Evolutionary conservation across 2,329 filamentous ascomycete genomes (phyloP), one percentile per base, ranked within the genome.

Genomic region (Diaporthe longicolla): DNA sequence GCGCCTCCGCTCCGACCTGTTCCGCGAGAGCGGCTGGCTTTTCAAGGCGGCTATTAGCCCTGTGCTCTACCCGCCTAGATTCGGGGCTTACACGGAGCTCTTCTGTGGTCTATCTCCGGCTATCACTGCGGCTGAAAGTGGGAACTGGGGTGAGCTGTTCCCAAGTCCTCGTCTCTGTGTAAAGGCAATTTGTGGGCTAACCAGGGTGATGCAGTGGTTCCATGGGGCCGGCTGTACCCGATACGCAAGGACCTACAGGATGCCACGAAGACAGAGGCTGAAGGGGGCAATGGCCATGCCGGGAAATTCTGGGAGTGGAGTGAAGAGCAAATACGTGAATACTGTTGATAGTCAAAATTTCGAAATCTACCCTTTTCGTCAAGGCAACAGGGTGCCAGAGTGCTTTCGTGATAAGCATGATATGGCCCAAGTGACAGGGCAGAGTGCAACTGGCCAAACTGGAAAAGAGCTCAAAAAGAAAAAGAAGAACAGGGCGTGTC

Each of bases 271-370:
- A 66, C 79, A 4, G 78, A 81, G 72, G 77, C 77, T 2, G 83
- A 85, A 43, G 83, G 84, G 4, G 84, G 84, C 3, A 82, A 78
- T 4, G 84, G 82, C 0, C 78, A 78, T 40, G 82, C 79, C 2
- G 76, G 79, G 65, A 79, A 81, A 52, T 85, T 85, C 66, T 86
- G 83, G 83, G 77, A 82, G 6, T 86, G 84, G 85, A 82, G 79
- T 1, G 81, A 85, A 69, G 79, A 81, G 15, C 83, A 86, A 45
- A 76, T 84, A 35, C 79, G 81, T 45, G 54, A 50, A 13, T 59
- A 50, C 15, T 26, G 19, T 35, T 66, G 19, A 66, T n/a, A 17
- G 43, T 11, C 21, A 11, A n/a, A 1, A 8, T n/a, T 21, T 11
- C 13, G 19, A 9, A 26, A 59, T 17, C 24, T 40, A 15, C 11